Evolutionary conservation across 257 asterid genomes (phyloP).

Genomic region (Solanum tarijense): DNA sequence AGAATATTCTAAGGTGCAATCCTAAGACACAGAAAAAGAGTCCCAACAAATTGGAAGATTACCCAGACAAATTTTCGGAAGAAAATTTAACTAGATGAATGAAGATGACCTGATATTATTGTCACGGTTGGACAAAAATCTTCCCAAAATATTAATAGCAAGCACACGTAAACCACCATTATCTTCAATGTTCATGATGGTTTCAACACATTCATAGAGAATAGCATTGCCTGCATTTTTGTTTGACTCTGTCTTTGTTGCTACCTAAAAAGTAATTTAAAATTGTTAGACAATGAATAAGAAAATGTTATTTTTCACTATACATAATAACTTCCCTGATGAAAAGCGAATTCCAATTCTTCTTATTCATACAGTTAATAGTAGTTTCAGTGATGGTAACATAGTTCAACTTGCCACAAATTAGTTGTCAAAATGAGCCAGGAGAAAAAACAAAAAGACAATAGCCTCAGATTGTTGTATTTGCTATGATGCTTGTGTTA

Average conservation of each 20-base stretch:
- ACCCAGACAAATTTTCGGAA: neutral
- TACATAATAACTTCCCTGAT: neutral
- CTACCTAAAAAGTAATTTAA: conserved; percentile 51
- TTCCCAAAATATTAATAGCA: conserved; percentile 94
- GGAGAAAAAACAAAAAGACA: neutral
- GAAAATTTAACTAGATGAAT: neutral
- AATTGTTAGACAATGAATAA: neutral
- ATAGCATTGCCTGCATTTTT: conserved; percentile 95
- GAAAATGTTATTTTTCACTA: neutral
- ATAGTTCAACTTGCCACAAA: neutral
- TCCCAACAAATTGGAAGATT: neutral
- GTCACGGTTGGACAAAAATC: conserved; percentile 96
- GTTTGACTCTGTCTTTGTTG: conserved; percentile 95
- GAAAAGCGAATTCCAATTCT: neutral
- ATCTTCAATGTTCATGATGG: conserved; percentile 88
- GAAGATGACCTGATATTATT: conserved; percentile 73
- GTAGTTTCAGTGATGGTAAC: neutral
- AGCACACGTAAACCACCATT: conserved; percentile 93
- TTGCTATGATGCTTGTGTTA: neutral
- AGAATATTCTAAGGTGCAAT: neutral
- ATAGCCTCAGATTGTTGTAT: neutral
- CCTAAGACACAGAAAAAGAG: neutral
- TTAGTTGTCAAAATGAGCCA: neutral
- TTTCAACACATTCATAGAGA: conserved; percentile 92
- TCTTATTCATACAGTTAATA: neutral